Evolutionary conservation across 441 rosid species (phyloP).

Genomic region (Eutrema salsugineum): DNA sequence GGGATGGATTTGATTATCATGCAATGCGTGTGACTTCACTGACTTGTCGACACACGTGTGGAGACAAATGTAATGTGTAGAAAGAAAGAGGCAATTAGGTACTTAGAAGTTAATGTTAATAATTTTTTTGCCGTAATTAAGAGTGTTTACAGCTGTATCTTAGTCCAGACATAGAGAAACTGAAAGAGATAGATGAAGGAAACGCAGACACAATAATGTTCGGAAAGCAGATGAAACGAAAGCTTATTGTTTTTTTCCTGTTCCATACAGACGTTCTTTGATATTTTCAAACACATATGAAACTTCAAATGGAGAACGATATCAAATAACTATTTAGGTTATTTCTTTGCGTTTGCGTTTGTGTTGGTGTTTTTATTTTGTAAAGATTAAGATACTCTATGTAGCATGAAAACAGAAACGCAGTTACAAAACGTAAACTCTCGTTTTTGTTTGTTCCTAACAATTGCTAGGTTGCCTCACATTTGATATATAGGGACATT

Average conservation of each 20-base stretch:
- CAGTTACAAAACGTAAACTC: neutral
- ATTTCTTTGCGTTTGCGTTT: neutral
- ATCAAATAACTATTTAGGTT: neutral
- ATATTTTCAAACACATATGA: neutral
- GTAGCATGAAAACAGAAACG: neutral
- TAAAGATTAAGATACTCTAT: neutral
- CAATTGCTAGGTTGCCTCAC: neutral
- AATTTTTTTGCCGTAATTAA: neutral
- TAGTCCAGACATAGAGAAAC: neutral
- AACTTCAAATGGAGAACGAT: neutral
- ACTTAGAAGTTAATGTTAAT: slow-evolving; percentile 7
- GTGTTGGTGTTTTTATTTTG: neutral
- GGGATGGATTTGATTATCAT: neutral
- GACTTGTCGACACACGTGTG: neutral
- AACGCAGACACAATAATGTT: slow-evolving; percentile 2
- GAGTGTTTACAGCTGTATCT: slow-evolving; percentile 22
- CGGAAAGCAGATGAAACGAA: neutral
- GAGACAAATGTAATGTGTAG: neutral
- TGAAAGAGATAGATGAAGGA: slow-evolving; percentile 6
- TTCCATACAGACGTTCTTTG: neutral
- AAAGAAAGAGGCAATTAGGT: neutral
- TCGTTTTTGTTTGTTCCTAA: neutral
- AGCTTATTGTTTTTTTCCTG: neutral
- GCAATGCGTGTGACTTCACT: slow-evolving; percentile 6
- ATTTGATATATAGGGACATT: neutral